Evolutionary conservation across 805 yeast genomes (phyloP), one percentile per base, ranked within the genome.

Genomic region (Saturnispora gosingensis): DNA sequence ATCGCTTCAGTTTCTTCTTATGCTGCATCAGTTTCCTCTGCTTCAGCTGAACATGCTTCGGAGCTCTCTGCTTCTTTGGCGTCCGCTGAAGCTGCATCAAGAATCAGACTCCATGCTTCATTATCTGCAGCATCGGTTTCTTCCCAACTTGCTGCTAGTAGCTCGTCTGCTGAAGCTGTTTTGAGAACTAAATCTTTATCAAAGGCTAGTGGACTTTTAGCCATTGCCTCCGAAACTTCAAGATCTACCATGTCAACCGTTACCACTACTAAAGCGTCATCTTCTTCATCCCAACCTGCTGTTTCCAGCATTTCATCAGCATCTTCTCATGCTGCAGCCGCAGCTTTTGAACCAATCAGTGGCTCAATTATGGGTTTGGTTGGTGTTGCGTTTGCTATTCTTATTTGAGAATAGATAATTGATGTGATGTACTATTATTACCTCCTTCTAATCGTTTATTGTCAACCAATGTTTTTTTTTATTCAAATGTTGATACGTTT

Each of bases 161-260:
- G 51, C 18, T 43, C 48, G 8, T 44, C 48, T 8, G 32, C 13
- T 16, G 60, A 58, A 34, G 54, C 52, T 18, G 49, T 51, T 13
- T 46, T 46, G 13, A 48, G 52, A 20, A 47, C 54, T n/a, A 16
- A 32, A 18, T 49, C 67, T 9, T 55, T 70, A 49, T 58, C 64
- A n/a, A 64, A 63, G 55, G 71, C 73, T 46, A 61, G 63, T 52
- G 75, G 73, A 50, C 59, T 71, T 46, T 55, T 69, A 28, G 75
- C 77, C 25, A 65, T 72, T 49, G 74, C 78, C 45, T 68, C 73
- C 16, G 69, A 66, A 54, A 62, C 52, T 46, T 55, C 56, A 28
- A 48, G 49, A 39, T 45, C 56, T 24, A 36, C 48, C 10, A 42
- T 52, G 34, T 28, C 52, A 25, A 32, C 22, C 4, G 49, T 51